A percentile compares a stretch with the other conserved stretches of the same genome.
These are phyloP conservation scores for Fagus sylvatica DNA, from an alignment of 306 rosid species.

Conservation along the genomic window DNA sequence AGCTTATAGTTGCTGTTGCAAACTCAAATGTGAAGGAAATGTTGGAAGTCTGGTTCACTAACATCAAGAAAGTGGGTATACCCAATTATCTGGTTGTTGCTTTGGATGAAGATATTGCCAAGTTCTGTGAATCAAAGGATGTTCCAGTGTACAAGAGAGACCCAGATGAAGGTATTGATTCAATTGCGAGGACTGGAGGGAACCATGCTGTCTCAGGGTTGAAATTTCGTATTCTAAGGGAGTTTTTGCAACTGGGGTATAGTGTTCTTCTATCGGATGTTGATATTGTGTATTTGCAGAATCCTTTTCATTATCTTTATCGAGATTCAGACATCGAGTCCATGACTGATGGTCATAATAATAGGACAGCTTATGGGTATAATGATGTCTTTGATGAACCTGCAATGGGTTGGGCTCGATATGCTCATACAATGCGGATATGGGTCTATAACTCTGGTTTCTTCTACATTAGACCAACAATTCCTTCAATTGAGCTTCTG, in stretches of 20 bases:
- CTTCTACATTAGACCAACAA: constrained; percentile 86
- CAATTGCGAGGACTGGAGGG: constrained; percentile 60
- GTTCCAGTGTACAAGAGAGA: constrained; percentile 86
- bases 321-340: constrained; percentile 93
- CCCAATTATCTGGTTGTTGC: constrained; percentile 83
- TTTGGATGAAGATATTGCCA: constrained; percentile 61
- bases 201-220: constrained; percentile 83
- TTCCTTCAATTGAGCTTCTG: constrained; percentile 83
- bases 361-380: constrained; percentile 78
- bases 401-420: constrained; percentile 92
- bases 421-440: constrained; percentile 85
- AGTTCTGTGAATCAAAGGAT: constrained; percentile 53
- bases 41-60: constrained; percentile 83
- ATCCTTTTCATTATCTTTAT: constrained; percentile 68
- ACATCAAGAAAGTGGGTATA: constrained; percentile 71
- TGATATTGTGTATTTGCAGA: constrained; percentile 87
- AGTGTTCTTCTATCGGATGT: constrained; percentile 91
- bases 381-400: constrained; percentile 79
- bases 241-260: constrained; percentile 87
- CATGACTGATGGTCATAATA: constrained; percentile 89
- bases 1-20: constrained; percentile 85
- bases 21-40: constrained; percentile 80
- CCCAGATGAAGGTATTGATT: constrained; percentile 60
- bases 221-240: constrained; percentile 81
- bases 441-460: constrained; percentile 97